Evolutionary conservation across 192 early-diverging fungal species (phyloP), one percentile per base, ranked within the genome.

Genomic region (Haplosporangium gracile): DNA sequence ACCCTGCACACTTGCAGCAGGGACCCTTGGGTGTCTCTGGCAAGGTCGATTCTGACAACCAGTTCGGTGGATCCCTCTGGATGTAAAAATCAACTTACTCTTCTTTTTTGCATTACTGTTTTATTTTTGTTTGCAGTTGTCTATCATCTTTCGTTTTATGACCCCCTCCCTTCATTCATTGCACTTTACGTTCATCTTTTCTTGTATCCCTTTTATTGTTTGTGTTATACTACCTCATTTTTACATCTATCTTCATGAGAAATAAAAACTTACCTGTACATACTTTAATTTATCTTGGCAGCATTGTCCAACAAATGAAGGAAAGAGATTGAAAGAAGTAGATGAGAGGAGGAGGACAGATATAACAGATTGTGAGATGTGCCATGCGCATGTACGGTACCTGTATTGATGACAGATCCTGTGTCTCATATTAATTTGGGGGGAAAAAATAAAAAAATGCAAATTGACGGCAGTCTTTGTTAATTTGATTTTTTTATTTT

Each of bases 1-100:
- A 83, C 60, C 76, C 82, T 51, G 76, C 82, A 18, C 76, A 77
- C n/a, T 36, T 83, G 68, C 42, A 75, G 51, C 71, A 78, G 22
- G 75, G 71, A 47, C 22, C 81, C n/a, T 32, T 68, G 70, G 70
- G 38, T 9, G 55, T 65, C 26, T 65, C 60, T 65, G 55, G 57
- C 29, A 55, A 74, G 36, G 22, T 63, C 36, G 73, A 57, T 73
- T 73, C 68, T 55, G 80, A 75, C 24, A 29, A 24, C 51, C 80
- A 81, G 68, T 75, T 81, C 38, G 53, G 68, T 43, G 51, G 68
- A 39, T 47, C 80, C 13, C 80, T 81, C 16, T 81, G 80, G 80
- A 70, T 75, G 73, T 81, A 81, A 80, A 70, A 80, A 77, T 42
- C 22, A 42, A 26, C n/a, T 4, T 72, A 47, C 4, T 9, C n/a